Percentiles rank a stretch among this genome's conserved stretches.
Conservation (phyloP, 371 early-diverging fungal species). For the Conidiobolus incongruus region DNA sequence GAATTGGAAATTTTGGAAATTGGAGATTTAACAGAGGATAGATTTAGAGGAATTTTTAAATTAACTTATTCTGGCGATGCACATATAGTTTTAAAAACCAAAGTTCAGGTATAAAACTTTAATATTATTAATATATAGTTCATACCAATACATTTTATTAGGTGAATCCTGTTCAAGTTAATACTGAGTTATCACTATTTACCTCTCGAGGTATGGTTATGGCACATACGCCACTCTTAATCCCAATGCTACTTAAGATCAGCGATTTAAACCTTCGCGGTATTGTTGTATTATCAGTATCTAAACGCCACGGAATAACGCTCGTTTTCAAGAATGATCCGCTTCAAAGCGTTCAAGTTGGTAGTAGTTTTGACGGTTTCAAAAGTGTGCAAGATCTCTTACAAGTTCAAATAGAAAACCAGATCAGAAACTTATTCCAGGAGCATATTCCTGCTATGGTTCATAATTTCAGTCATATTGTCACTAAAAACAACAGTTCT, state of each 20-base stretch:
- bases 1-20: slow-evolving; percentile 93
- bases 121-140: too few relatives aligned
- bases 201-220: slow-evolving; percentile 48
- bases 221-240: slow-evolving; percentile 79
- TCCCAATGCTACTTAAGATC: slow-evolving; percentile 86
- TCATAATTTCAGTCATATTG: too few relatives aligned
- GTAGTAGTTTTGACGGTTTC: slow-evolving; percentile 83
- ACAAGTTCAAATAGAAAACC: slow-evolving; percentile 77
- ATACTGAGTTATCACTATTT: slow-evolving; percentile 26
- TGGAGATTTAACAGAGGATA: slow-evolving; percentile 74
- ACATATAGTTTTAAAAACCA: slow-evolving; percentile 71
- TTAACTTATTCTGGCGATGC: slow-evolving; percentile 87
- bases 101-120: too few relatives aligned
- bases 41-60: slow-evolving; percentile 88
- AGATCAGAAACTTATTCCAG: slow-evolving; percentile 65
- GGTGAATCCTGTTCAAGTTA: slow-evolving; percentile 58
- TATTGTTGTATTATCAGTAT: slow-evolving; percentile 81
- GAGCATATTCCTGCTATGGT: slow-evolving; percentile 85
- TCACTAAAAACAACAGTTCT: too few relatives aligned
- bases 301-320: slow-evolving; percentile 77
- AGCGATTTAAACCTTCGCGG: slow-evolving; percentile 71
- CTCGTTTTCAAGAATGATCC: slow-evolving; percentile 94
- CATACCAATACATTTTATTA: too few relatives aligned
- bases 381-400: slow-evolving; percentile 62
- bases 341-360: slow-evolving; percentile 71